Conservation (phyloP, 192 early-diverging fungal species). For the Phycomyces blakesleeanus region DNA sequence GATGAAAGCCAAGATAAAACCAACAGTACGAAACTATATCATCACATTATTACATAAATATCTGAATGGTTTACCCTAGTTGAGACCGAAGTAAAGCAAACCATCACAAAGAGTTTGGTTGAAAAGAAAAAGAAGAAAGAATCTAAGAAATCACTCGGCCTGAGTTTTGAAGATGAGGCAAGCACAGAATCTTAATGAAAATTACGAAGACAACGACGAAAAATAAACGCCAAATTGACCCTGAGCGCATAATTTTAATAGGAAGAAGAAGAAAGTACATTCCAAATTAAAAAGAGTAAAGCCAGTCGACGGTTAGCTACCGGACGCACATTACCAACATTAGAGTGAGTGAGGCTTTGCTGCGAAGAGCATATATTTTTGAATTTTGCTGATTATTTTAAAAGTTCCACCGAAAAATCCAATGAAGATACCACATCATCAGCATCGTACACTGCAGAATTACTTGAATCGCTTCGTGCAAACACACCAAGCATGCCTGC, state of each 20-base stretch:
- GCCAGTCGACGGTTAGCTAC: slow-evolving; percentile 32
- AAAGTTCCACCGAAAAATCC: neutral
- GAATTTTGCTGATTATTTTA: too few species aligned
- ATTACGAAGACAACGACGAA: too few species aligned
- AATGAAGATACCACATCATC: slow-evolving; percentile 24
- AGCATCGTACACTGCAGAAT: slow-evolving; percentile 25
- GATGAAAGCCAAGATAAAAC: slow-evolving; percentile 17
- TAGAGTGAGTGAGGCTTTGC: slow-evolving; percentile 24
- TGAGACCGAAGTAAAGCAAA: slow-evolving; percentile 20
- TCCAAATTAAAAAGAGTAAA: slow-evolving; percentile 46
- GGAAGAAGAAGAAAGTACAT: slow-evolving; percentile 35
- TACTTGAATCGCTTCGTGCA: slow-evolving; percentile 8
- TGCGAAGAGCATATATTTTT: too few species aligned
- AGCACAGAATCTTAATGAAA: neutral
- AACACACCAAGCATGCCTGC: slow-evolving; percentile 21
- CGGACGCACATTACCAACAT: slow-evolving; percentile 13
- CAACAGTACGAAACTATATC: neutral
- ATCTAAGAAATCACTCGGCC: slow-evolving; percentile 5
- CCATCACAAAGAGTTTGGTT: slow-evolving; percentile 1
- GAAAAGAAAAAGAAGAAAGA: slow-evolving; percentile 26
- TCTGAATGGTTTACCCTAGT: neutral
- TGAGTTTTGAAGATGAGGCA: slow-evolving; percentile 26
- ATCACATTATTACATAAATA: neutral
- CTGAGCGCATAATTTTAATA: slow-evolving; percentile 2
- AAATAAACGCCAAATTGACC: too few species aligned